A percentile compares a stretch with the other conserved stretches of the same genome.
Conservation (phyloP, 2,329 filamentous ascomycete genomes). For the Pseudogymnoascus sp. region DNA sequence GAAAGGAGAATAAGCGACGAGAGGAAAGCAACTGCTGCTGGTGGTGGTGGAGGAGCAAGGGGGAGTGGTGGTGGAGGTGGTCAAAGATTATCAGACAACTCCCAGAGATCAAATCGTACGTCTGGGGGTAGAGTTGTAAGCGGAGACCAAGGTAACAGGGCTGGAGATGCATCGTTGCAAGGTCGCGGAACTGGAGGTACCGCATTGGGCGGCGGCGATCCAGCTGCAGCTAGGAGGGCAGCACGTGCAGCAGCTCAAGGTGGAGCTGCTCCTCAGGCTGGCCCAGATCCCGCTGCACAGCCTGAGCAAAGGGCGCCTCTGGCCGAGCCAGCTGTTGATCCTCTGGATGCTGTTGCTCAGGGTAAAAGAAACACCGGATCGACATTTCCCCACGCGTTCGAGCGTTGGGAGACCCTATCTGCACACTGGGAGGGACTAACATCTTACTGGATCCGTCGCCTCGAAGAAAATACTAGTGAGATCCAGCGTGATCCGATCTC, state of each 20-base stretch:
- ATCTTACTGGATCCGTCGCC: conserved; percentile 89
- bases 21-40: conserved; percentile 50
- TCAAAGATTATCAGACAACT: conserved; percentile 26
- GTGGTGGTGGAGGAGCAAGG: conserved; percentile 31
- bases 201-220: conserved; percentile 23
- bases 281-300: neutral
- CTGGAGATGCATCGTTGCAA: conserved; percentile 20
- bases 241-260: neutral
- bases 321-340: neutral
- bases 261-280: neutral
- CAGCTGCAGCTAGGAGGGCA: conserved; percentile 1
- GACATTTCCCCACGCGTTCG: conserved; percentile 87
- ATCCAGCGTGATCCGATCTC: conserved; percentile 74
- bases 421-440: conserved; percentile 98
- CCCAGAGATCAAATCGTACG: conserved; percentile 25
- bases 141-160: conserved; percentile 13
- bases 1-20: conserved; percentile 48
- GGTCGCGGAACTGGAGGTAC: conserved; percentile 22
- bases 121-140: conserved; percentile 18
- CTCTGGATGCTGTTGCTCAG: conserved; percentile 8
- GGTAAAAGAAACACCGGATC: conserved; percentile 17
- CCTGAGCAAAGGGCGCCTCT: conserved; percentile 4
- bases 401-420: conserved; percentile 93
- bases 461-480: conserved; percentile 85
- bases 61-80: conserved; percentile 17